Percentiles rank a stretch among this genome's conserved stretches.
Conservation (phyloP, 2,329 filamentous ascomycete genomes). For the Beauveria sp. region DNA sequence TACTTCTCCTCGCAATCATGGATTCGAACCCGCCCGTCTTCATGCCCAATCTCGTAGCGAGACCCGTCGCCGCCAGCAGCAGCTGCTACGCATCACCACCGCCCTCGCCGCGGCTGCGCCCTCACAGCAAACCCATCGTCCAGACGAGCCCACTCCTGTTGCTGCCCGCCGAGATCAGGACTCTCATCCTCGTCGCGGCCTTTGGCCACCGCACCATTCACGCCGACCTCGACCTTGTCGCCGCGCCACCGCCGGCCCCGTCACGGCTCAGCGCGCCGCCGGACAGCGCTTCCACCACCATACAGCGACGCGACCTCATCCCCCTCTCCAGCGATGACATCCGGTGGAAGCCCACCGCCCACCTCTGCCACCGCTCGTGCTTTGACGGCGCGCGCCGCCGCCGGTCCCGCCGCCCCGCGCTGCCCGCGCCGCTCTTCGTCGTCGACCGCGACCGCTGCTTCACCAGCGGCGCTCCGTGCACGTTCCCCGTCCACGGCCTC, state of each 20-base stretch:
- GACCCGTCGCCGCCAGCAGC: neutral
- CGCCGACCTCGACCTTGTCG: neutral
- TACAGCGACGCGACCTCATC: neutral
- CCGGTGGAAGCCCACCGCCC: neutral
- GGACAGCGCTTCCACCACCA: too few species aligned
- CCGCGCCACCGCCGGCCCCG: neutral
- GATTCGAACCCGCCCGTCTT: neutral
- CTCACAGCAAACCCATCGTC: neutral
- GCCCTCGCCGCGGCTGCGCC: neutral
- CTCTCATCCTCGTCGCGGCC: slow-evolving; percentile 2
- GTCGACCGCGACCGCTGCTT: slow-evolving; percentile 7
- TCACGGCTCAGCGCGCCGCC: neutral
- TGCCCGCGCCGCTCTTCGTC: slow-evolving; percentile 2
- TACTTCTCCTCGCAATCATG: neutral
- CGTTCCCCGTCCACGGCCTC: neutral
- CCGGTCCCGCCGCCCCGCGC: neutral
- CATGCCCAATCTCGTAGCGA: neutral
- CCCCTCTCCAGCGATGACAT: neutral
- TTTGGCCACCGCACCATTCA: slow-evolving; percentile 8
- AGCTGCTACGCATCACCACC: neutral
- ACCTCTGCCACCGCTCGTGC: slow-evolving; percentile 4
- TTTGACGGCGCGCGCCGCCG: neutral
- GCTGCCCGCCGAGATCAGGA: neutral
- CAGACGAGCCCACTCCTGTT: neutral
- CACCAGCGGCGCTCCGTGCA: neutral